Percentiles rank a stretch among this genome's conserved stretches.
Conservation (phyloP, 352 stramenopile species). For the Pythium phragmitis region DNA sequence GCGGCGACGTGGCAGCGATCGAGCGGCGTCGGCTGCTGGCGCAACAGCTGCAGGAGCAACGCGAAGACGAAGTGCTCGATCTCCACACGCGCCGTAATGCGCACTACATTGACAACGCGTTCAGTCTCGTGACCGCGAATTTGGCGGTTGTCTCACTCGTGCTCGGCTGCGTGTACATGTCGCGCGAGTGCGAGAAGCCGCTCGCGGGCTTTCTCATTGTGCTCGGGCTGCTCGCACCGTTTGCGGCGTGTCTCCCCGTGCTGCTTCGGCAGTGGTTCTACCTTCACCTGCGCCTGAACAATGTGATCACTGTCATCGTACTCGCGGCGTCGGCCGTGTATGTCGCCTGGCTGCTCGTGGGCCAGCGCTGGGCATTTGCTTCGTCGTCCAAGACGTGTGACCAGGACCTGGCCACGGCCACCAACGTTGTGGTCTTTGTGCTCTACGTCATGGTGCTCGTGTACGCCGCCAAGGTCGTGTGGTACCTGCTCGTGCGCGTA, state of each 20-base stretch:
- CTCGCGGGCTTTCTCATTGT: conserved; percentile 33
- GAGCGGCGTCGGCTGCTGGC: conserved; percentile 18
- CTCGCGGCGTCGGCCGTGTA: conserved; percentile 27
- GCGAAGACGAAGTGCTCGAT: conserved; percentile 24
- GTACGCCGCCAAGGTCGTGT: conserved; percentile 39
- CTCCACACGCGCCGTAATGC: conserved; percentile 27
- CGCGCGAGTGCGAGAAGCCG: conserved; percentile 31
- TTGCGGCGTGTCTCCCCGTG: conserved; percentile 33
- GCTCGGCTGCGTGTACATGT: conserved; percentile 29
- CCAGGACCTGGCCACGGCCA: conserved; percentile 32
- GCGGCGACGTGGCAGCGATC: neutral
- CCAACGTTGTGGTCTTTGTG: conserved; percentile 36
- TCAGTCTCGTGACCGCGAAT: conserved; percentile 39
- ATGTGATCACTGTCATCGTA: conserved; percentile 20
- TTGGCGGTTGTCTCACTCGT: conserved; percentile 36
- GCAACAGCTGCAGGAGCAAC: conserved; percentile 17
- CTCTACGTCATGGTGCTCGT: conserved; percentile 32
- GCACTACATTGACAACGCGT: conserved; percentile 37
- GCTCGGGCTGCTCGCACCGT: conserved; percentile 33
- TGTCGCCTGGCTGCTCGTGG: conserved; percentile 34
- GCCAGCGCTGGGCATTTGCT: conserved; percentile 35
- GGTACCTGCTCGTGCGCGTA: conserved; percentile 38
- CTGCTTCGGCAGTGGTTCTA: conserved; percentile 45
- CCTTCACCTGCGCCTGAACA: conserved; percentile 33
- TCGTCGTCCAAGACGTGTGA: conserved; percentile 36